Percentiles rank a stretch among this genome's conserved stretches.
These are phyloP conservation scores for Vanilla planifolia DNA, from an alignment of 106 monocot genomes.

Conservation along the genomic window DNA sequence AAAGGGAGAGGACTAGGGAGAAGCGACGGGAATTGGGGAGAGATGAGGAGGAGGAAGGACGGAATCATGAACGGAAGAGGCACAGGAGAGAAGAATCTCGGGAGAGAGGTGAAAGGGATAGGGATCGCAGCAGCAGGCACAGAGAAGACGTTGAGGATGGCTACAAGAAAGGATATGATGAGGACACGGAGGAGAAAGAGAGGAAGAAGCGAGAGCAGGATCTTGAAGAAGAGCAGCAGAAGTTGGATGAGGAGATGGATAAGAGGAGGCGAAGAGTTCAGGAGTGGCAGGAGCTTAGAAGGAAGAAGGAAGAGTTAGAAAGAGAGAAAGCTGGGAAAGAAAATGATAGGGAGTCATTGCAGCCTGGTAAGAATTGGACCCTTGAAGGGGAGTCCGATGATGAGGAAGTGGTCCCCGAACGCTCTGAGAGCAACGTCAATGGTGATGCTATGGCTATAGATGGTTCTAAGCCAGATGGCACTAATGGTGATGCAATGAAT, in stretches of 20 bases:
- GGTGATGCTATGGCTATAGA: constrained; percentile 30
- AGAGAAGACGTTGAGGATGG: constrained; percentile 34
- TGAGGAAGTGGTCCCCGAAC: constrained; percentile 33
- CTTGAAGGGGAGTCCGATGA: constrained; percentile 95
- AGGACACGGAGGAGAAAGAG: constrained; percentile 22
- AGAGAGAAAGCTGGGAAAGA: constrained; percentile 23
- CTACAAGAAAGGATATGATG: constrained; percentile 19
- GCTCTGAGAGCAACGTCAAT: constrained; percentile 8
- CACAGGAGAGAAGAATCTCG: constrained; percentile 33
- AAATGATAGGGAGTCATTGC: constrained; percentile 17
- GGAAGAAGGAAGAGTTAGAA: constrained; percentile 57
- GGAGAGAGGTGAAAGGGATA: constrained; percentile 23
- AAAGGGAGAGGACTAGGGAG: constrained; percentile 7
- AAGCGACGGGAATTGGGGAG: constrained; percentile 11
- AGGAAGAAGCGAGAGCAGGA: constrained; percentile 49
- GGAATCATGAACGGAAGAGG: constrained; percentile 43
- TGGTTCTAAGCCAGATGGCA: constrained; percentile 13
- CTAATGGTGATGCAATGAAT: constrained; percentile 15
- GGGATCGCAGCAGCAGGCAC: constrained; percentile 31
- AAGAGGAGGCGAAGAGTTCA: constrained; percentile 74
- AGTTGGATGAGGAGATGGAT: constrained; percentile 89
- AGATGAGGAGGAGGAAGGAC: constrained; percentile 12
- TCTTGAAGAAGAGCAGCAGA: constrained; percentile 79
- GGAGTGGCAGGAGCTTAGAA: constrained; percentile 83
- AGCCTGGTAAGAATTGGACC: constrained; percentile 84